Percentiles rank a stretch among this genome's conserved stretches.
Conservation (phyloP, 139 green algal species). For the Picochlorum sp. region DNA sequence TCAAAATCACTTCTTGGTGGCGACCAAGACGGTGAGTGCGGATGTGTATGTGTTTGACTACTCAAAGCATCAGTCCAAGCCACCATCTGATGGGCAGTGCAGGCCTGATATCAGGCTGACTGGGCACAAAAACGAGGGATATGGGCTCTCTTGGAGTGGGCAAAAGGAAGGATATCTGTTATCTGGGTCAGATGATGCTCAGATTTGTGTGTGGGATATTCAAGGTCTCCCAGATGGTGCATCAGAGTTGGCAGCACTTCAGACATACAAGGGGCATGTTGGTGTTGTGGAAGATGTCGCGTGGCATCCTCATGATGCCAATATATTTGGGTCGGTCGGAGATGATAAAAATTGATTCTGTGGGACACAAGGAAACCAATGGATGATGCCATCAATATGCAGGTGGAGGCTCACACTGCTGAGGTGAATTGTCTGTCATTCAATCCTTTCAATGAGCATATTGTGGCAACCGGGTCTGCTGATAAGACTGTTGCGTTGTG, state of each 20-base stretch:
- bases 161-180: conserved; percentile 80
- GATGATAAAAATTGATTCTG: conserved; percentile 94
- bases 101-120: conserved; percentile 81
- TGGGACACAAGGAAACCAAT: conserved; percentile 81
- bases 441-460: conserved; percentile 95
- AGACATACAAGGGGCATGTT: conserved; percentile 67
- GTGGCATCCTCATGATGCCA: conserved; percentile 83
- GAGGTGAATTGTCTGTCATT: conserved; percentile 99
- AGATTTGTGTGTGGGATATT: conserved; percentile 99
- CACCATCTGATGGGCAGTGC: conserved; percentile 22
- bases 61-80: conserved; percentile 87
- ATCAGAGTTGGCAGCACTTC: conserved; percentile 48
- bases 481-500: conserved; percentile 92
- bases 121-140: conserved; percentile 89
- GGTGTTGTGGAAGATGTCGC: conserved; percentile 94
- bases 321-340: conserved; percentile 93
- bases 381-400: conserved; percentile 11
- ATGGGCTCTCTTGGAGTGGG: conserved; percentile 92
- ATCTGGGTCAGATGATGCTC: conserved; percentile 89
- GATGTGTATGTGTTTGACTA: conserved; percentile 98
- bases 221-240: conserved; percentile 13
- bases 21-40: conserved; percentile 88
- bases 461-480: conserved; percentile 90
- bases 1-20: conserved; percentile 87
- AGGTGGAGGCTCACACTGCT: conserved; percentile 70